Percentiles rank a stretch among this genome's conserved stretches.
phyloP scores from a whole-genome alignment of 2,329 filamentous ascomycete species.

The Plenodomus tracheiphilus region DNA sequence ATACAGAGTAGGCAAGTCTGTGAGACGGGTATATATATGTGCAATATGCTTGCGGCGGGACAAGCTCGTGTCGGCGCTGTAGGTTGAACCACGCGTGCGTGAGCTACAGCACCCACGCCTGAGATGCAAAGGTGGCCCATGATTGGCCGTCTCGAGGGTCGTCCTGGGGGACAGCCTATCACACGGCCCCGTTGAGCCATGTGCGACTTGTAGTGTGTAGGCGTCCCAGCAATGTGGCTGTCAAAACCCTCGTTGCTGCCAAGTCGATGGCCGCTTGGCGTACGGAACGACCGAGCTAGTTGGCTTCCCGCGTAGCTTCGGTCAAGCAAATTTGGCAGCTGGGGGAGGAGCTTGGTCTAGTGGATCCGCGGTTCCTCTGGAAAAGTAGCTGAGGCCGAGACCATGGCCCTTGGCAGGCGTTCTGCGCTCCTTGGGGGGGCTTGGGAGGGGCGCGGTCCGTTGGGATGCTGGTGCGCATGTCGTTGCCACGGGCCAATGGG shows the following conservation, averaged over 20 bases:
- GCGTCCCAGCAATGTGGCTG: neutral
- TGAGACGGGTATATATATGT: conserved; percentile 25
- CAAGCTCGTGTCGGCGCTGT: conserved; percentile 8
- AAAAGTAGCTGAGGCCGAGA: neutral
- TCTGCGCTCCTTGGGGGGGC: neutral
- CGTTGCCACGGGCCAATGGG: neutral
- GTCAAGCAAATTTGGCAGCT: neutral
- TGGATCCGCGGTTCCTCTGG: neutral
- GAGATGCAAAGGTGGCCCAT: neutral
- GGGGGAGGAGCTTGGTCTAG: neutral
- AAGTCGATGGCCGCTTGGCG: neutral
- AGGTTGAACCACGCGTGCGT: neutral
- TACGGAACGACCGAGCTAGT: neutral
- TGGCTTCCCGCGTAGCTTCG: neutral
- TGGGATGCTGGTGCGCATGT: neutral
- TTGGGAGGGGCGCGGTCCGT: neutral
- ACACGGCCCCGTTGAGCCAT: neutral
- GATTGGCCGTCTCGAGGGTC: neutral
- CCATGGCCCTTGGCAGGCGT: neutral
- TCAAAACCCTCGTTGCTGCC: neutral
- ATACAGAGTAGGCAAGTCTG: conserved; percentile 11
- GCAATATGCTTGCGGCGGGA: conserved; percentile 14
- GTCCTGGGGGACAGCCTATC: neutral
- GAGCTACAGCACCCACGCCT: neutral
- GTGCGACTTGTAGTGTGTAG: neutral